These are phyloP conservation scores for Ophiocordyceps polyrhachis-furcata DNA, from an alignment of 2,329 filamentous ascomycete species.

Conservation along the genomic window DNA sequence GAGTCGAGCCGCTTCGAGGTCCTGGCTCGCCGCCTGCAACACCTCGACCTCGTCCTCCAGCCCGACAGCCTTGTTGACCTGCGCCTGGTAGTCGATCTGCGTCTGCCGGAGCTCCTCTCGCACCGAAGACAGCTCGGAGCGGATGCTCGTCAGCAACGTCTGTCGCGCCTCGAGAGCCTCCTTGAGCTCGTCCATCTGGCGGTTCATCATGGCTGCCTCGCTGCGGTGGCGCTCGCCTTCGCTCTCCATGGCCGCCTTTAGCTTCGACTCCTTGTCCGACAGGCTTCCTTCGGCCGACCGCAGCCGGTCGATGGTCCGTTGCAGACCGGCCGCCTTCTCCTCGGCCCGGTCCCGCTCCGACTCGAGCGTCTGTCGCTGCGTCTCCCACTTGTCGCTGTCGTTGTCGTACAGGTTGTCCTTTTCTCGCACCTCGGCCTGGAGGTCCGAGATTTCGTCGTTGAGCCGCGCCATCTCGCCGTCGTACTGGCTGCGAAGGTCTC, in stretches of 20 bases:
- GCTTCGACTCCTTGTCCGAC: slow-evolving; percentile 46
- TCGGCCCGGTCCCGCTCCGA: slow-evolving; percentile 47
- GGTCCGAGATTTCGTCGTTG: slow-evolving; percentile 38
- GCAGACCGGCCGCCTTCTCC: slow-evolving; percentile 46
- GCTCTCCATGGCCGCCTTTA: slow-evolving; percentile 50
- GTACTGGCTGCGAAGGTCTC: slow-evolving; percentile 30
- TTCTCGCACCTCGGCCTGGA: slow-evolving; percentile 47
- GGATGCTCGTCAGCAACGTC: slow-evolving; percentile 43
- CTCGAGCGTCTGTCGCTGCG: slow-evolving; percentile 41
- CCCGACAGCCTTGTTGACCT: slow-evolving; percentile 46
- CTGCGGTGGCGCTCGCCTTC: slow-evolving; percentile 53
- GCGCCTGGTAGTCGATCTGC: slow-evolving; percentile 40
- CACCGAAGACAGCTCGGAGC: slow-evolving; percentile 44
- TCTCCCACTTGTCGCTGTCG: slow-evolving; percentile 56
- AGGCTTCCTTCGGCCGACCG: slow-evolving; percentile 49
- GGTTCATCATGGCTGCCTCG: slow-evolving; percentile 49
- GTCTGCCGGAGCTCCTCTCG: slow-evolving; percentile 53
- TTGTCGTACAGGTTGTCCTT: slow-evolving; percentile 53
- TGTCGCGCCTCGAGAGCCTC: slow-evolving; percentile 51
- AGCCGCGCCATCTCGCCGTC: slow-evolving; percentile 29
- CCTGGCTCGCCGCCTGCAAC: slow-evolving; percentile 26
- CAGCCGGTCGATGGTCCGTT: slow-evolving; percentile 51
- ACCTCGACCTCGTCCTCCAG: slow-evolving; percentile 64
- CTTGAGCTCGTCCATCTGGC: slow-evolving; percentile 59
- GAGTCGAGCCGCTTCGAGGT: slow-evolving; percentile 5